Conservation (phyloP, 1,139 yeast species). For the Blastobotrys indianensis region DNA sequence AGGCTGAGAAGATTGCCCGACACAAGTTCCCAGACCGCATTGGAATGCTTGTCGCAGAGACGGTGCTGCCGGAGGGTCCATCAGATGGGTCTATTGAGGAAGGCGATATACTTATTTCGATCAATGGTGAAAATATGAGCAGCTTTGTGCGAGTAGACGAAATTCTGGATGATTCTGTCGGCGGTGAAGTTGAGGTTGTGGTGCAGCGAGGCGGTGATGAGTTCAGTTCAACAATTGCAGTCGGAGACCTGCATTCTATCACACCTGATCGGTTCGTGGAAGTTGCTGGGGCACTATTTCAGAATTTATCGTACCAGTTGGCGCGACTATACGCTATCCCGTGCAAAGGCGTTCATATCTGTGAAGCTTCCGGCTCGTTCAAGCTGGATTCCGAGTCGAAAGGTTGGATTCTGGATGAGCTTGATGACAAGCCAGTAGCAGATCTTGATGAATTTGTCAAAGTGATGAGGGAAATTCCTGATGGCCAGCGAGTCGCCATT, state of each 20-base stretch:
- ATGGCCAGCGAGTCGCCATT: conserved; percentile 63
- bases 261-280: conserved; percentile 79
- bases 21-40: conserved; percentile 64
- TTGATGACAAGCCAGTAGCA: conserved; percentile 70
- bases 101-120: conserved; percentile 78
- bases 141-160: conserved; percentile 81
- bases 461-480: conserved; percentile 74
- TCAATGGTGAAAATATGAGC: conserved; percentile 59
- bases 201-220: conserved; percentile 74
- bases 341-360: conserved; percentile 74
- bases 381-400: conserved; percentile 45
- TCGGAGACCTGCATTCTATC: conserved; percentile 73
- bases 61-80: conserved; percentile 83
- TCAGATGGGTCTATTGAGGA: conserved; percentile 68
- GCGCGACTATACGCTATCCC: conserved; percentile 83
- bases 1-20: conserved; percentile 67
- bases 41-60: conserved; percentile 79
- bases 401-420: conserved; percentile 72
- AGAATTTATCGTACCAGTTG: conserved; percentile 78
- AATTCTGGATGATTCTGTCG: conserved; percentile 68
- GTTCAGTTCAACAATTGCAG: conserved; percentile 44
- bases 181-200: conserved; percentile 48
- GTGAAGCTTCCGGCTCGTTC: conserved; percentile 76
- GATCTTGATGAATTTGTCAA: conserved; percentile 69
- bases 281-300: conserved; percentile 83